Evolutionary conservation across 768 basidiomycete species (phyloP).

Genomic region (Boletus rex-veris): DNA sequence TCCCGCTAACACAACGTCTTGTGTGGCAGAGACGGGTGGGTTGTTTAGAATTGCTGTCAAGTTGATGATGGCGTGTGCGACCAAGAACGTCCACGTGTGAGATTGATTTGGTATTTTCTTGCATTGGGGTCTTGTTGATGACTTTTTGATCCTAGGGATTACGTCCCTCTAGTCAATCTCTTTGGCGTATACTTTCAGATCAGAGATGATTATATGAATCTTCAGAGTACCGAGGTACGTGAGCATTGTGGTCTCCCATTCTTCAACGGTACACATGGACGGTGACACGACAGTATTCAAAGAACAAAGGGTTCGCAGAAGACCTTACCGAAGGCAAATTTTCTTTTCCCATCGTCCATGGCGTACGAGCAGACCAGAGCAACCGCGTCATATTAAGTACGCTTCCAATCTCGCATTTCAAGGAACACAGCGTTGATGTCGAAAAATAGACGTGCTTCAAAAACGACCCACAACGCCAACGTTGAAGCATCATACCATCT

Average conservation of each 20-base stretch:
- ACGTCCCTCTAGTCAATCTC: conserved; percentile 88
- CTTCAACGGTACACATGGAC: neutral
- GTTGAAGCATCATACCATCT: conserved; percentile 76
- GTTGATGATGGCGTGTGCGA: conserved; percentile 91
- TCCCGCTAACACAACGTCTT: neutral
- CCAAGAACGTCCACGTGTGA: conserved; percentile 57
- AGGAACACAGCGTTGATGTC: neutral
- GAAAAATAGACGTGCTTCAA: conserved; percentile 73
- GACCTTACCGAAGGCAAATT: conserved; percentile 81
- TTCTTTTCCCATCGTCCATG: conserved; percentile 75
- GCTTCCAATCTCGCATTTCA: conserved; percentile 21
- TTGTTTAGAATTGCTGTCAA: conserved; percentile 90
- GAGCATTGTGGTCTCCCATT: neutral
- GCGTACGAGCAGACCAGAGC: conserved; percentile 70
- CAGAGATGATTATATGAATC: conserved; percentile 95
- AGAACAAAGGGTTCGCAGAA: conserved; percentile 67
- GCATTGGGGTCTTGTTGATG: neutral
- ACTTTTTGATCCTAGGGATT: conserved; percentile 53
- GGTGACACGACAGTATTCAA: conserved; percentile 46
- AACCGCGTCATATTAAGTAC: conserved; percentile 83
- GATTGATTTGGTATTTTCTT: conserved; percentile 11
- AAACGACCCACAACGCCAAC: conserved; percentile 86
- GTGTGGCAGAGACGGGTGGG: conserved; percentile 81
- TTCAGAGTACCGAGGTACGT: conserved; percentile 79
- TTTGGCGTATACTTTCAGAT: conserved; percentile 97